Base-by-base conservation (phyloP, 2,329 filamentous ascomycete species). In the Zasmidium citrigriseum region DNA sequence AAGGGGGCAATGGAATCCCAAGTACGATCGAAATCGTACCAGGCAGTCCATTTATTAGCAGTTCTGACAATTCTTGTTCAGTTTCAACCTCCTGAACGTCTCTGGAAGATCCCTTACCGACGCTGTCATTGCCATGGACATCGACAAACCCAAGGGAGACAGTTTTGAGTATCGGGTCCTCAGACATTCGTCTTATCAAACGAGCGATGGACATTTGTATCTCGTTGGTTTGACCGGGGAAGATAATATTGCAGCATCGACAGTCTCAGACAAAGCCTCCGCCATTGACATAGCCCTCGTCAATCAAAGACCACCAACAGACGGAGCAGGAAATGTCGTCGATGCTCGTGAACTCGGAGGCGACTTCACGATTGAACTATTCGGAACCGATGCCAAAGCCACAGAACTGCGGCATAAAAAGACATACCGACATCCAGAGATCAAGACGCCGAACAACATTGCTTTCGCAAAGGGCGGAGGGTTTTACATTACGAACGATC, bases 401-500 rank as follows among this genome's bases (percentile, higher is more conserved):
- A 58, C 50, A 14, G 44, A 44, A 1, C 46, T 65, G 12, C 45
- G 51, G 11, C 57, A 64, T 45, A 14, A 52, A 9, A 24, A 51
- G 18, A 65, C 61, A n/a, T 64, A 55, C 27, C 49, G 50, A 12
- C 38, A 64, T 46, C 48, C 52, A 16, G 55, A 57, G 21, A 64
- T 67, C 34, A 55, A 52, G n/a, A 64, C 61, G 12, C 64, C 64
- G 4, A 67, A 67, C 50, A 62, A 62, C 25, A 55, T 67, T 23
- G 64, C 64, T 27, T 55, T 60, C 20, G 50, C 52, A 23, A 47
- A 50, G 14, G 20, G 24, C 12, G n/a, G 57, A 12, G 60, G 60
- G 7, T 64, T 67, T 54, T 67, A 55, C 56, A 59, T 65, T 25
- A 67, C 61, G 29, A 65, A 67, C 58, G 65, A 67, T 50, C 65